These are phyloP conservation scores for Syzygium syzygioides DNA, from an alignment of 441 rosid species.

Conservation along the genomic window DNA sequence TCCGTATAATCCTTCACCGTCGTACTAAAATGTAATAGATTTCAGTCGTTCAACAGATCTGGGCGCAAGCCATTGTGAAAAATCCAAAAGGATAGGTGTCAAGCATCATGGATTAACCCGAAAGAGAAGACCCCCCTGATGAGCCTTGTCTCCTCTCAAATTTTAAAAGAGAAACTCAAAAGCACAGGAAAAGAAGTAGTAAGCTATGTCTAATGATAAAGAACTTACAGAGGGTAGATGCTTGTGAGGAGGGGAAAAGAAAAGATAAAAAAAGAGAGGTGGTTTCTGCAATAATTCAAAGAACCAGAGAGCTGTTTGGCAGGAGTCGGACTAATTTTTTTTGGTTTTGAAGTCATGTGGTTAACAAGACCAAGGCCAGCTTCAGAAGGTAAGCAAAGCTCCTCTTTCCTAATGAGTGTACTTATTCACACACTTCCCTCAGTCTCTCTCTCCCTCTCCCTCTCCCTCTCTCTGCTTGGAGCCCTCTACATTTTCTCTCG, in stretches of 20 bases:
- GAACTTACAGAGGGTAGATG: background rate
- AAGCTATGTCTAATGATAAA: background rate
- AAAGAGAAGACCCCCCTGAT: background rate
- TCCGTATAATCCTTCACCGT: background rate
- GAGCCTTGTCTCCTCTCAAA: background rate
- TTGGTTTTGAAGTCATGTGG: constrained; percentile 34
- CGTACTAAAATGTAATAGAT: background rate
- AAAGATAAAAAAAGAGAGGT: constrained; percentile 14
- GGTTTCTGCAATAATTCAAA: constrained; percentile 71
- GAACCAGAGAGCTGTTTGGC: constrained; percentile 57
- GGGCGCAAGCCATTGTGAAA: background rate
- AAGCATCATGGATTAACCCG: background rate
- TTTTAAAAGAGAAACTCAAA: background rate
- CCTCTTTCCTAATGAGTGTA: constrained; percentile 2
- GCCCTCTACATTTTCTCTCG: background rate
- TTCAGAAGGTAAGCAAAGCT: constrained; percentile 43
- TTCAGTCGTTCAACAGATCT: background rate
- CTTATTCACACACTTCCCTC: constrained; percentile 1
- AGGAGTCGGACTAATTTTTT: constrained; percentile 53
- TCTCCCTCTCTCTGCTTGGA: constrained; percentile 12
- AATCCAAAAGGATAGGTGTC: background rate
- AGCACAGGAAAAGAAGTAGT: background rate
- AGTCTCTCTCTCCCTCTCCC: constrained; percentile 22
- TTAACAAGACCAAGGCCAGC: constrained; percentile 36
- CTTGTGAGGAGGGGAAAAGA: constrained; percentile 4